Evolutionary conservation across 495 filamentous ascomycete species (phyloP).

Genomic region (Podospora bellae-mahoneyi): DNA sequence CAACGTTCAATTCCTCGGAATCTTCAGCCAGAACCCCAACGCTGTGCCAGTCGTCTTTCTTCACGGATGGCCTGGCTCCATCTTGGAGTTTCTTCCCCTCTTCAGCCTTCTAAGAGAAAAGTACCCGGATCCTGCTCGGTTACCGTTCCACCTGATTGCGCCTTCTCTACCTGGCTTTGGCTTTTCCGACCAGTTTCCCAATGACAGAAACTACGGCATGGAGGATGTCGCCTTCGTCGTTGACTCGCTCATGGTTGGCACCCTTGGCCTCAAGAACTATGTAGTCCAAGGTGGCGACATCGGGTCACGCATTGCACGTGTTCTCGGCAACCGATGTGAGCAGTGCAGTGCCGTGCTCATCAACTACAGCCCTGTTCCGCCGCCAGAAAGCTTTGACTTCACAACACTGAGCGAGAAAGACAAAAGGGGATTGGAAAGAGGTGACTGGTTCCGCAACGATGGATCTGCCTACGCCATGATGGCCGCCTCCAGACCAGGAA

Average conservation of each 20-base stretch:
- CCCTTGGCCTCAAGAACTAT: conserved; percentile 57
- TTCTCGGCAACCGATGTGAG: conserved; percentile 36
- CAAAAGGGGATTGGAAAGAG: conserved; percentile 16
- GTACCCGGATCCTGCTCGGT: conserved; percentile 46
- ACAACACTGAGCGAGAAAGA: conserved; percentile 18
- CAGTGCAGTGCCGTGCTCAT: conserved; percentile 39
- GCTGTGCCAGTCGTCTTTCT: conserved; percentile 61
- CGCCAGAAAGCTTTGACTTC: conserved; percentile 10
- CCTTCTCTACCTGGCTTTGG: conserved; percentile 62
- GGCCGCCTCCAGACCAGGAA: conserved; percentile 58
- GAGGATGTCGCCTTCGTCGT: conserved; percentile 46
- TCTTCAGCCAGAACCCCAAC: conserved; percentile 57
- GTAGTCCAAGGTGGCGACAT: conserved; percentile 65
- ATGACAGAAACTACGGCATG: conserved; percentile 47
- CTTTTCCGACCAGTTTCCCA: conserved; percentile 52
- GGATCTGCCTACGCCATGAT: conserved; percentile 53
- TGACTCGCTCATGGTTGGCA: conserved; percentile 52
- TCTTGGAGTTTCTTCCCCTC: conserved; percentile 54
- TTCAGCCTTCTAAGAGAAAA: conserved; percentile 43
- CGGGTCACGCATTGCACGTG: conserved; percentile 47
- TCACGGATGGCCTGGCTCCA: conserved; percentile 46
- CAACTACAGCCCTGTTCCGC: conserved; percentile 21
- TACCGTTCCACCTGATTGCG: conserved; percentile 64
- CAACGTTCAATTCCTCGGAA: conserved; percentile 57
- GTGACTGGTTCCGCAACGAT: conserved; percentile 13